A percentile compares a stretch with the other conserved stretches of the same genome.
These are phyloP conservation scores for Chamaecyparis obtusa DNA, from an alignment of 75 land plant species.

Conservation along the genomic window DNA sequence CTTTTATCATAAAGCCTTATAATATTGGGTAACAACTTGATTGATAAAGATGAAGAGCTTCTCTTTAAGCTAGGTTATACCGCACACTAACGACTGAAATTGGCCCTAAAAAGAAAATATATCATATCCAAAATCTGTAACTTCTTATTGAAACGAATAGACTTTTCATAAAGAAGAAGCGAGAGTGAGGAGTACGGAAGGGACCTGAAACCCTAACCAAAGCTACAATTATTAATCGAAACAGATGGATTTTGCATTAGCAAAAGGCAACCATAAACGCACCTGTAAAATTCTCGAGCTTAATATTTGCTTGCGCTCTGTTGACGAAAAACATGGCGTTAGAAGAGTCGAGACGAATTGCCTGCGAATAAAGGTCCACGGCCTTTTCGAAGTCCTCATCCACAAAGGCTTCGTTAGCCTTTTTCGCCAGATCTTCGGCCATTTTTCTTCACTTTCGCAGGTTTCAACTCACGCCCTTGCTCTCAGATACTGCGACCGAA, in stretches of 20 bases:
- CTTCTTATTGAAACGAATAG: too few relatives aligned
- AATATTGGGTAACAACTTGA: too few relatives aligned
- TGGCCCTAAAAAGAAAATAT: not conserved
- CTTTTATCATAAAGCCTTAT: not conserved
- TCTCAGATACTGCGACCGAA: not conserved
- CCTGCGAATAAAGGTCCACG: slow-evolving; percentile 68
- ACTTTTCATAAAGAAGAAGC: too few relatives aligned
- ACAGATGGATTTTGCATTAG: not conserved
- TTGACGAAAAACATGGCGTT: slow-evolving; percentile 52
- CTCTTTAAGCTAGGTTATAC: not conserved
- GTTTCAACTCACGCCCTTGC: not conserved
- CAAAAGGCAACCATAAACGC: too few relatives aligned
- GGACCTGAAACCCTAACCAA: not conserved
- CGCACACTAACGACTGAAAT: not conserved
- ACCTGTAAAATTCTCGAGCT: slow-evolving; percentile 67
- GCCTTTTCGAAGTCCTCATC: slow-evolving; percentile 81
- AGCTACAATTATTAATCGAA: not conserved
- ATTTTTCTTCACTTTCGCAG: not conserved
- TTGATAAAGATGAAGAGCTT: not conserved
- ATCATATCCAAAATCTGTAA: too few relatives aligned
- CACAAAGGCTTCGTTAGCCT: slow-evolving; percentile 69
- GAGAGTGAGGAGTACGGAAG: too few relatives aligned
- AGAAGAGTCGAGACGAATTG: slow-evolving; percentile 40
- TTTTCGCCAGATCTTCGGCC: slow-evolving; percentile 57
- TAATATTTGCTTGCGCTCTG: slow-evolving; percentile 76